These are phyloP conservation scores for Alternaria gaisen DNA, from an alignment of 2,329 filamentous ascomycete species.

Conservation along the genomic window DNA sequence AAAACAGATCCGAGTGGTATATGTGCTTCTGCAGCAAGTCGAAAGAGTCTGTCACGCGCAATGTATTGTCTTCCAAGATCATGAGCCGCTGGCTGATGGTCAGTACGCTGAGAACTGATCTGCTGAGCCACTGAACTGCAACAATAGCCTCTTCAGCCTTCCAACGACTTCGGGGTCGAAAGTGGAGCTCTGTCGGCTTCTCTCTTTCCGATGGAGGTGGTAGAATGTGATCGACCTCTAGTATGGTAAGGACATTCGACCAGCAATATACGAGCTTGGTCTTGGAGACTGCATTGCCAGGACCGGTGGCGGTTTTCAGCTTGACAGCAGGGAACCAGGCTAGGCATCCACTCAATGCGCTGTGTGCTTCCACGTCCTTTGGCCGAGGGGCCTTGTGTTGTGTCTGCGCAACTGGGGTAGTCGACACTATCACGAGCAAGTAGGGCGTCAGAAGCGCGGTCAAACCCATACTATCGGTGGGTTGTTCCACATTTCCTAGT, in stretches of 20 bases:
- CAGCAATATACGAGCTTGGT: constrained; percentile 96
- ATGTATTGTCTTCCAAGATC: constrained; percentile 83
- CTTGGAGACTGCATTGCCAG: constrained; percentile 74
- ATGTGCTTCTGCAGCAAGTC: constrained; percentile 92
- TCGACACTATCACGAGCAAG: constrained; percentile 94
- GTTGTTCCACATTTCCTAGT: constrained; percentile 90
- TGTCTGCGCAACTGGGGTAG: constrained; percentile 93
- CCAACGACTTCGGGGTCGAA: constrained; percentile 86
- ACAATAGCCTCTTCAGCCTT: constrained; percentile 95
- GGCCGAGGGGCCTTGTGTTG: constrained; percentile 93
- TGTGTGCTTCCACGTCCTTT: constrained; percentile 89
- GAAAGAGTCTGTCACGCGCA: constrained; percentile 93
- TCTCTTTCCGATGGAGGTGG: constrained; percentile 72
- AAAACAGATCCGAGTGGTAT: constrained; percentile 90
- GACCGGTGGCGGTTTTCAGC: constrained; percentile 75
- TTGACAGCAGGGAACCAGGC: constrained; percentile 98
- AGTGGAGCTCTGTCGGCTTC: constrained; percentile 79
- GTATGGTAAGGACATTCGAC: constrained; percentile 95
- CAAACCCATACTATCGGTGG: constrained; percentile 85
- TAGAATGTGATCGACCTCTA: constrained; percentile 78
- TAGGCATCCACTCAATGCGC: constrained; percentile 89
- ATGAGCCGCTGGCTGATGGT: constrained; percentile 94
- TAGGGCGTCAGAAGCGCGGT: constrained; percentile 97
- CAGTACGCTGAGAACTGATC: constrained; percentile 88
- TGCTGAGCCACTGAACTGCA: constrained; percentile 94